A percentile compares a stretch with the other conserved stretches of the same genome.
phyloP scores from a whole-genome alignment of 2,329 filamentous ascomycete genomes.

The Beauveria varroae region DNA sequence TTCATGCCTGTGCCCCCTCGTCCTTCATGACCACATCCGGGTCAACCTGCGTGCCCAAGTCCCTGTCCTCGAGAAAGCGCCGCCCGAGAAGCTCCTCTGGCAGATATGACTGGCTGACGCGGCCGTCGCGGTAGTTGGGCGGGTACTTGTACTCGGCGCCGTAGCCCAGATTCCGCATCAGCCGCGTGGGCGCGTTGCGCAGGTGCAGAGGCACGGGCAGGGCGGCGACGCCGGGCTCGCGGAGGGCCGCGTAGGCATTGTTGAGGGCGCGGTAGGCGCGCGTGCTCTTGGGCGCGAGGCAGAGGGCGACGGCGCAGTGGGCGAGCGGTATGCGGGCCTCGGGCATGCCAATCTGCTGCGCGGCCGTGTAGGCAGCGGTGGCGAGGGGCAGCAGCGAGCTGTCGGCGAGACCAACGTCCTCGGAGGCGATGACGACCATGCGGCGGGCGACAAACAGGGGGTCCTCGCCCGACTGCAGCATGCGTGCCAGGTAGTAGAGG shows the following conservation, averaged over 20 bases:
- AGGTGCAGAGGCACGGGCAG: constrained; percentile 81
- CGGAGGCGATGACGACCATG: constrained; percentile 89
- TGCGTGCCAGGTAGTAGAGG: constrained; percentile 89
- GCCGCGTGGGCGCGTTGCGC: constrained; percentile 79
- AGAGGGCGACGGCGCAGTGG: constrained; percentile 76
- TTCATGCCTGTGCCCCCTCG: neutral
- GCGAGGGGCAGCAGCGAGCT: constrained; percentile 76
- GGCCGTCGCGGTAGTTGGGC: constrained; percentile 77
- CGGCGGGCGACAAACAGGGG: constrained; percentile 86
- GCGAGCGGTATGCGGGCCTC: constrained; percentile 90
- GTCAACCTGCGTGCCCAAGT: constrained; percentile 75
- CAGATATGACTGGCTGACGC: constrained; percentile 83
- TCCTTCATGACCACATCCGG: constrained; percentile 48
- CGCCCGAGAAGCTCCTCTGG: constrained; percentile 66
- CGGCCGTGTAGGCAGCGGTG: constrained; percentile 76
- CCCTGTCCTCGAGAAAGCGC: constrained; percentile 68
- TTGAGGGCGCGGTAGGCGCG: constrained; percentile 75
- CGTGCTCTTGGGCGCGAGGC: constrained; percentile 77
- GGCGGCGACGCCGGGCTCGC: constrained; percentile 74
- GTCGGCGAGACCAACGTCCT: constrained; percentile 89
- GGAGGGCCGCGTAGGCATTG: constrained; percentile 69
- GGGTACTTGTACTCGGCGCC: constrained; percentile 95
- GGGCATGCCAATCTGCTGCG: constrained; percentile 90
- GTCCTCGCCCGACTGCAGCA: constrained; percentile 93
- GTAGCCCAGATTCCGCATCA: constrained; percentile 92